These are phyloP conservation scores for Periconia macrospinosa DNA, from an alignment of 2,329 filamentous ascomycete species.

Conservation along the genomic window DNA sequence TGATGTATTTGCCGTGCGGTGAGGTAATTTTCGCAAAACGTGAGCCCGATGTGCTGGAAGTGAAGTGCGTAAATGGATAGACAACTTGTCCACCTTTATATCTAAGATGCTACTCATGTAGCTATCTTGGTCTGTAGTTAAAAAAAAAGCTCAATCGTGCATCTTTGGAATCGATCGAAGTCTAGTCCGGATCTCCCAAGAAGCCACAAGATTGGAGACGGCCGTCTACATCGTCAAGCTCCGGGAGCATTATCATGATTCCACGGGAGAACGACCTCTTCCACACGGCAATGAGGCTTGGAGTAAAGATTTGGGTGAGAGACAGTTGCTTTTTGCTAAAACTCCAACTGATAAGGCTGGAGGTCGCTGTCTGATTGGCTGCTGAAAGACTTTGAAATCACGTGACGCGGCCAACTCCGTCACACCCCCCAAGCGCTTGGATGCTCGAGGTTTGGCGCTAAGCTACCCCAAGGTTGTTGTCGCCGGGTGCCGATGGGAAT, in stretches of 20 bases:
- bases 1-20: slow-evolving; percentile 24
- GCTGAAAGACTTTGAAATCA: slow-evolving; percentile 8
- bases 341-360: slow-evolving; percentile 29
- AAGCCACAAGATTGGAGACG: slow-evolving; percentile 27
- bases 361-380: slow-evolving; percentile 26
- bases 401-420: slow-evolving; percentile 37
- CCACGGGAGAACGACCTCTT: slow-evolving; percentile 18
- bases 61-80: neutral
- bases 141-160: neutral
- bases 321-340: slow-evolving; percentile 31
- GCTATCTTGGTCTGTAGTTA: neutral
- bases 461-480: slow-evolving; percentile 11
- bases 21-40: neutral
- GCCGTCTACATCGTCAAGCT: slow-evolving; percentile 32
- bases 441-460: slow-evolving; percentile 9
- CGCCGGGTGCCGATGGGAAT: slow-evolving; percentile 29
- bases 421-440: slow-evolving; percentile 21
- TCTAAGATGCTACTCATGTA: neutral
- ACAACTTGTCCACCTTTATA: neutral
- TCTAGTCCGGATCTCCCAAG: slow-evolving; percentile 8
- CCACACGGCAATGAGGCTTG: slow-evolving; percentile 16
- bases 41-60: neutral
- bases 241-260: slow-evolving; percentile 25
- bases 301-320: slow-evolving; percentile 14
- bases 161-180: slow-evolving; percentile 12